Percentiles rank a stretch among this genome's conserved stretches.
Evolutionary conservation across 495 filamentous ascomycete species (phyloP).

Genomic region (Xanthoparmelia taractica): DNA sequence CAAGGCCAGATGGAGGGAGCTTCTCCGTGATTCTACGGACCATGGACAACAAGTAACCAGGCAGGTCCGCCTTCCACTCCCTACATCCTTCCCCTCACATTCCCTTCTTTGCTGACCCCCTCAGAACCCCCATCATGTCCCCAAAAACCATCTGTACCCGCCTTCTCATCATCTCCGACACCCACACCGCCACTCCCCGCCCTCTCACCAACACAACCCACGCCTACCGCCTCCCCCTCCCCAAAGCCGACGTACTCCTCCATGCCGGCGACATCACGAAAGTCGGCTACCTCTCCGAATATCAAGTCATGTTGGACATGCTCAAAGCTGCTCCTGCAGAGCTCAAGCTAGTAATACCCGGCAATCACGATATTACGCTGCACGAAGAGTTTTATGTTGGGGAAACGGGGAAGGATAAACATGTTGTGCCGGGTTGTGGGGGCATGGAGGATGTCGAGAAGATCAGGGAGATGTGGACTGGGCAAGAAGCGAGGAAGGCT

Average conservation of each 20-base stretch:
- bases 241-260: conserved; percentile 55
- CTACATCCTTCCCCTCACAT: not conserved
- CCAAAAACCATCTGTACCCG: conserved; percentile 32
- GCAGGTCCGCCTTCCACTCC: not conserved
- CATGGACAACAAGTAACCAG: not conserved
- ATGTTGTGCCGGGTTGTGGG: not conserved
- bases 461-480: conserved; percentile 35
- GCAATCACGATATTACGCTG: conserved; percentile 72
- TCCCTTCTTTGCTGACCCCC: not conserved
- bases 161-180: conserved; percentile 57
- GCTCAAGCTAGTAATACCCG: conserved; percentile 71
- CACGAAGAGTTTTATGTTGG: conserved; percentile 46
- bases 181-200: conserved; percentile 42
- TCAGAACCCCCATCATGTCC: not conserved
- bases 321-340: conserved; percentile 51
- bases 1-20: too few species aligned
- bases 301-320: conserved; percentile 43
- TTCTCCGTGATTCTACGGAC: too few species aligned
- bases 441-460: conserved; percentile 25
- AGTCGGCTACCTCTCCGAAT: conserved; percentile 49
- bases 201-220: conserved; percentile 25
- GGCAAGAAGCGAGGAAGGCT: conserved; percentile 37
- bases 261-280: conserved; percentile 71
- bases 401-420: conserved; percentile 19
- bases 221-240: conserved; percentile 43